Evolutionary conservation across 805 yeast genomes (phyloP), one percentile per base, ranked within the genome.

Genomic region (Metschnikowia aberdeeniae): DNA sequence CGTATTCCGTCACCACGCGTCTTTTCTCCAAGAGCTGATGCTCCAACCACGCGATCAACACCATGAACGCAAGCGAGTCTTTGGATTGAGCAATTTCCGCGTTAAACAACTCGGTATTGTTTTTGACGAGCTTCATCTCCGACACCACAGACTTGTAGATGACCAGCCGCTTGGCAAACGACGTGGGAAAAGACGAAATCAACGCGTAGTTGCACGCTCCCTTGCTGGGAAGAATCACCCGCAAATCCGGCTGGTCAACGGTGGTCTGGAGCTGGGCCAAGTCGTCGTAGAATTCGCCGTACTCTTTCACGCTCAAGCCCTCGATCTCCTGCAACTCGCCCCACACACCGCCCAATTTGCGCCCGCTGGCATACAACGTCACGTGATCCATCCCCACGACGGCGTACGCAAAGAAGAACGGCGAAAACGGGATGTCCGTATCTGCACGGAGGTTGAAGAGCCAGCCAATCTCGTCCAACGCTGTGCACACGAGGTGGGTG

Each of bases 401-500:
- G 1, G 79, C 69, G 55, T 82, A 86, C 7, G 90, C 72, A 64
- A 81, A 89, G 61, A 92, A 93, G 1, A 89, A 92, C 0, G 98
- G 97, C 57, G 84, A 84, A 60, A 76, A 92, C 4, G 82, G 83
- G 47, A 92, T 83, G 61, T 92, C 98, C 19, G 75, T 48, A 38
- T 64, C 77, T 5, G 90, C 87, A 52, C 99, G 79, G 45, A 92
- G 67, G 59, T 92, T 92, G 59, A 89, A 76, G 35, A 89, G 66
- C 97, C 97, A 90, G 6, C 96, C 93, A 50, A 89, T 80, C 54
- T 90, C 96, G 67, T 92, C 97, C 42, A 90, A 66, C 1, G 89
- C 81, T n/a, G 81, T 73, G 3, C 87, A 70, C 11, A 89, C 68
- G 37, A 87, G 70, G 36, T 58, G 62, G 4, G 60, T 48, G 3